Conservation (phyloP, 2,329 filamentous ascomycete genomes). For the Penicillium nordicum region DNA sequence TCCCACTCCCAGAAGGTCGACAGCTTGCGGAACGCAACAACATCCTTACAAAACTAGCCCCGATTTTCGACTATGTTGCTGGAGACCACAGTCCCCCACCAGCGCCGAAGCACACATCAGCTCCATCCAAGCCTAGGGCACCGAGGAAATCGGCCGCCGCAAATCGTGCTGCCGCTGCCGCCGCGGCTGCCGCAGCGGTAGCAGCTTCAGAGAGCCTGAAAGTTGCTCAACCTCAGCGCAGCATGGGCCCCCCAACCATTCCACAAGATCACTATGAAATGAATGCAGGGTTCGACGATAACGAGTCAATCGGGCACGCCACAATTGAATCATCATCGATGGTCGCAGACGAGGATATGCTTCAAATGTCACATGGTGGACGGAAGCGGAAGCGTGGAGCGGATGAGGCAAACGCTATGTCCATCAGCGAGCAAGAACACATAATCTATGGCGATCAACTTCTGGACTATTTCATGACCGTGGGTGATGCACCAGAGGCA, state of each 20-base stretch:
- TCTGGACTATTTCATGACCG: conserved; percentile 90
- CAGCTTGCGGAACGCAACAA: conserved; percentile 82
- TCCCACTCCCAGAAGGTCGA: conserved; percentile 78
- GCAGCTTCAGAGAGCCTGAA: conserved; percentile 32
- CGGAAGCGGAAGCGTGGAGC: conserved; percentile 76
- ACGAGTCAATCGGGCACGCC: conserved; percentile 77
- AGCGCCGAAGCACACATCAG: conserved; percentile 80
- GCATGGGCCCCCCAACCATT: conserved; percentile 36
- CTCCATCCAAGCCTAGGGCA: conserved; percentile 69
- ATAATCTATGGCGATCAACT: conserved; percentile 89
- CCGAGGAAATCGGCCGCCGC: conserved; percentile 62
- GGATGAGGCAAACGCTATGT: conserved; percentile 56
- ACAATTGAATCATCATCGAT: conserved; percentile 82
- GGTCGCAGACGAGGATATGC: conserved; percentile 76
- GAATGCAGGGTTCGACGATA: conserved; percentile 63
- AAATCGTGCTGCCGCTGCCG: conserved; percentile 45
- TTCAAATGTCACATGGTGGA: conserved; percentile 61
- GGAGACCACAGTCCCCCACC: conserved; percentile 87
- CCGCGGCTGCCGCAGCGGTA: not conserved
- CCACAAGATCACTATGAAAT: conserved; percentile 65
- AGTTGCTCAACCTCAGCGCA: conserved; percentile 30
- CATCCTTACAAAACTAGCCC: conserved; percentile 74
- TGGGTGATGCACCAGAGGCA: conserved; percentile 69
- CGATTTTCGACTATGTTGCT: conserved; percentile 85
- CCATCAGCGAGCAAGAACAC: conserved; percentile 73